Evolutionary conservation across 306 rosid species (phyloP).

Genomic region (Prunus fruticosa): DNA sequence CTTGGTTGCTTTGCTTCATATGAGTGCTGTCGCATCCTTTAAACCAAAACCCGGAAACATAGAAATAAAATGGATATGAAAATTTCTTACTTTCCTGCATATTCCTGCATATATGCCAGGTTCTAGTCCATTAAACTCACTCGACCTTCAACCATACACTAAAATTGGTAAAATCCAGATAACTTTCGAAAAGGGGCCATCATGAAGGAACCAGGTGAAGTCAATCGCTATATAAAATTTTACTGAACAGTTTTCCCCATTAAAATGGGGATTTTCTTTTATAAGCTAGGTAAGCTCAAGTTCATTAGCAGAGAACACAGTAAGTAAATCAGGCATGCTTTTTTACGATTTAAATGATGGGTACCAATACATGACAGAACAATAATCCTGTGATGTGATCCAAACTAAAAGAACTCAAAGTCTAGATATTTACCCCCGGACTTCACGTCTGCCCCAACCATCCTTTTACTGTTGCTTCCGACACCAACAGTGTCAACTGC

Average conservation of each 20-base stretch:
- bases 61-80: too few species aligned
- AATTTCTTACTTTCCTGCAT: too few species aligned
- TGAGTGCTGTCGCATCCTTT: too few species aligned
- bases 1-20: too few species aligned
- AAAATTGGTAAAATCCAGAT: neutral
- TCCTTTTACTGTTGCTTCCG: conserved; percentile 70
- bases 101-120: too few species aligned
- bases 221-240: neutral
- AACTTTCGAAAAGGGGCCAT: neutral
- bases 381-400: conserved; percentile 29
- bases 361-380: conserved; percentile 35
- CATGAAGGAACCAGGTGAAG: neutral
- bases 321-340: conserved; percentile 30
- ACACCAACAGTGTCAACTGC: conserved; percentile 47
- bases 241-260: conserved; percentile 28
- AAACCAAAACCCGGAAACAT: too few species aligned
- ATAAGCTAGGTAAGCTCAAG: conserved; percentile 25
- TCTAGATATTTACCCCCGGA: conserved; percentile 92
- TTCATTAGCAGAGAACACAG: conserved; percentile 32
- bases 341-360: conserved; percentile 31
- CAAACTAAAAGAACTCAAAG: conserved; percentile 85
- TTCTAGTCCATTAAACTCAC: too few species aligned
- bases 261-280: conserved; percentile 29
- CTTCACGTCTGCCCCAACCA: conserved; percentile 63
- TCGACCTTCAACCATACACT: neutral